Percentiles rank a stretch among this genome's conserved stretches.
phyloP scores from a whole-genome alignment of 805 yeast species.

The Ogataea pignaliae region DNA sequence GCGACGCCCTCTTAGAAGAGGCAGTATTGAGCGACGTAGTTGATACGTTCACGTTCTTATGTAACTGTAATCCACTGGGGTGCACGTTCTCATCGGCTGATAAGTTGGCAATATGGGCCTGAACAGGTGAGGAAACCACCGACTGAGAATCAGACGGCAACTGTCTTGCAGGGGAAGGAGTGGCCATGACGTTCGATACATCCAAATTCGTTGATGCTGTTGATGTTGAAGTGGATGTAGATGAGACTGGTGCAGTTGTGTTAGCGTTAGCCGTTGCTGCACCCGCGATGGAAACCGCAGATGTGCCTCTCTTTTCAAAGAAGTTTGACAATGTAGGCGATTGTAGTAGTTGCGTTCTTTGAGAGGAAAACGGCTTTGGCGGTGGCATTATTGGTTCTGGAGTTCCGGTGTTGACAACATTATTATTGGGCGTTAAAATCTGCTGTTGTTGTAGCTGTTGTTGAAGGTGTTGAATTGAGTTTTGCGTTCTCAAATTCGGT shows the following conservation, averaged over 20 bases:
- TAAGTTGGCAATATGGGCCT: not conserved
- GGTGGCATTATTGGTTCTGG: constrained; percentile 15
- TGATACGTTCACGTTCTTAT: constrained; percentile 11
- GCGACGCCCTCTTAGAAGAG: constrained; percentile 18
- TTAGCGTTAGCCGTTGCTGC: constrained; percentile 5
- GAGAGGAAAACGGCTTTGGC: constrained; percentile 17
- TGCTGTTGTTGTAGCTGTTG: constrained; percentile 5
- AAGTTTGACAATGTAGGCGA: constrained; percentile 19
- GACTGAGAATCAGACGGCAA: not conserved
- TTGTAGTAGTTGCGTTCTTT: constrained; percentile 6
- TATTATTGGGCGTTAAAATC: constrained; percentile 18
- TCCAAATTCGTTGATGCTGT: not conserved
- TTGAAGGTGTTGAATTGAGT: no score
- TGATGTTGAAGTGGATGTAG: not conserved
- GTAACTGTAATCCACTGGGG: constrained; percentile 6
- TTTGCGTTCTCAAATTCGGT: no score
- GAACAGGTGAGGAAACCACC: not conserved
- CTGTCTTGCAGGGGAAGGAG: not conserved
- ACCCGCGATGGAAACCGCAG: constrained; percentile 4
- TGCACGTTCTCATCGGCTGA: constrained; percentile 10
- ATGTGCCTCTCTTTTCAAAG: constrained; percentile 12
- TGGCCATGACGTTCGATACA: not conserved
- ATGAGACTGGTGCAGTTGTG: constrained; percentile 4
- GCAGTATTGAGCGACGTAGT: constrained; percentile 15
- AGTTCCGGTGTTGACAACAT: constrained; percentile 17